Conservation (phyloP, 768 basidiomycete species). For the Solioccasus polychromus region DNA sequence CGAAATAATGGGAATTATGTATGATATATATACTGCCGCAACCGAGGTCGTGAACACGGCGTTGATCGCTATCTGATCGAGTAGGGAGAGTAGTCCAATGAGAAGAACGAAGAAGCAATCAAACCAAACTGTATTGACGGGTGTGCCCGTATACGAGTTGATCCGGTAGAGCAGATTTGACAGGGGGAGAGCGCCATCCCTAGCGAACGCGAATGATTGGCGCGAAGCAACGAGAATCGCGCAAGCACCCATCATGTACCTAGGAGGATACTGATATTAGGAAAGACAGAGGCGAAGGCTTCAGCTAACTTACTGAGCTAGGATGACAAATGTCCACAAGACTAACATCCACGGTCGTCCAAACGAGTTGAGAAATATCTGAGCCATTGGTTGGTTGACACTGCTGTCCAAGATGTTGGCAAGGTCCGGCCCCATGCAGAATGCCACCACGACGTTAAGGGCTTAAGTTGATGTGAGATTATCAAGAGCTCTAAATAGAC, state of each 20-base stretch:
- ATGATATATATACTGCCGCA: constrained; percentile 42
- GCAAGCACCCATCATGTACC: constrained; percentile 44
- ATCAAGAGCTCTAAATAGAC: neutral
- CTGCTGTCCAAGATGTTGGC: constrained; percentile 32
- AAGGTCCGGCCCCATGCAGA: constrained; percentile 55
- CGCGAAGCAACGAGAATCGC: constrained; percentile 46
- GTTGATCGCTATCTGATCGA: constrained; percentile 49
- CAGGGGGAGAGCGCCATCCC: constrained; percentile 59
- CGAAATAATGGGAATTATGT: constrained; percentile 45
- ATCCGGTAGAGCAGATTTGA: constrained; percentile 51
- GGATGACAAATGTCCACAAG: constrained; percentile 51
- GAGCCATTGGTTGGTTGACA: constrained; percentile 41
- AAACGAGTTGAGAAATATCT: constrained; percentile 38
- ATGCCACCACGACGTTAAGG: constrained; percentile 49
- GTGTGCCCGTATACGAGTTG: constrained; percentile 48
- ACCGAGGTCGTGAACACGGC: constrained; percentile 52
- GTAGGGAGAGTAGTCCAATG: constrained; percentile 51
- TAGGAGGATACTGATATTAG: constrained; percentile 10
- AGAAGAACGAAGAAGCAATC: constrained; percentile 38
- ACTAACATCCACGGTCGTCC: constrained; percentile 41
- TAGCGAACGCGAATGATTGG: constrained; percentile 53
- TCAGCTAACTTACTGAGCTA: constrained; percentile 39
- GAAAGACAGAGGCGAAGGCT: neutral
- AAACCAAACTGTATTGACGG: constrained; percentile 60
- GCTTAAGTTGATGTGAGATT: constrained; percentile 20